Base-by-base conservation (phyloP, 768 basidiomycete genomes). In the Suillus brevipes region DNA sequence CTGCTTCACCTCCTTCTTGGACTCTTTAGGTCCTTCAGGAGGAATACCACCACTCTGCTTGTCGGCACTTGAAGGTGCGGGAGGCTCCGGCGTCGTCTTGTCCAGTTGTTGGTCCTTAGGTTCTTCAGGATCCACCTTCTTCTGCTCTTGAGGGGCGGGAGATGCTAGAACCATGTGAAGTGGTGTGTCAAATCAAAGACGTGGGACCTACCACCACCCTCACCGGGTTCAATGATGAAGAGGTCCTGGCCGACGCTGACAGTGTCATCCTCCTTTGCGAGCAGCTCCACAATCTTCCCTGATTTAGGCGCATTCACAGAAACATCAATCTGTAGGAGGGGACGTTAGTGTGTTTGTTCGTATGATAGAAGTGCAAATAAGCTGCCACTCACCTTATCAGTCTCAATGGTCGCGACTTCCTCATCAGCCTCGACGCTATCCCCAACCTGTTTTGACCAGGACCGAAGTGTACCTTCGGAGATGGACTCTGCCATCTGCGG, bases 401-500 rank as follows among this genome's bases (percentile, higher is more conserved):
- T 99, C 81, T 99, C 97, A 69, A 99, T 98, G 53, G 95, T 97
- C 18, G 95, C 97, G 50, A 99, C 84, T 80, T 99, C 97, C 80
- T 99, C 97, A 75, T 99, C 97, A 36, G 83, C 89, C 74, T 89
- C 86, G 63, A 99, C 95, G 64, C 81, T 84, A 75, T 99, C 97
- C 16, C 97, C 97, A 60, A 92, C 89, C 78, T 96, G 87, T 81
- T 98, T 98, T 70, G 86, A 83, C 94, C 95, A 99, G 34, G 91
- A 83, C 80, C 95, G 97, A 60, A 99, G 83, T 6, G 97, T 99
- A 42, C 97, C 97, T 78, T 99, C 97, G 43, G 94, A 93, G 78
- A 99, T 98, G 66, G 96, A 98, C 77, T 98, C 96, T 34, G 97
- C 94, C 94, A 98, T 97, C 78, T 95, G 92, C 20, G 95, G 95